phyloP scores from a whole-genome alignment of 192 early-diverging fungal species.

The Haplosporangium gracile region DNA sequence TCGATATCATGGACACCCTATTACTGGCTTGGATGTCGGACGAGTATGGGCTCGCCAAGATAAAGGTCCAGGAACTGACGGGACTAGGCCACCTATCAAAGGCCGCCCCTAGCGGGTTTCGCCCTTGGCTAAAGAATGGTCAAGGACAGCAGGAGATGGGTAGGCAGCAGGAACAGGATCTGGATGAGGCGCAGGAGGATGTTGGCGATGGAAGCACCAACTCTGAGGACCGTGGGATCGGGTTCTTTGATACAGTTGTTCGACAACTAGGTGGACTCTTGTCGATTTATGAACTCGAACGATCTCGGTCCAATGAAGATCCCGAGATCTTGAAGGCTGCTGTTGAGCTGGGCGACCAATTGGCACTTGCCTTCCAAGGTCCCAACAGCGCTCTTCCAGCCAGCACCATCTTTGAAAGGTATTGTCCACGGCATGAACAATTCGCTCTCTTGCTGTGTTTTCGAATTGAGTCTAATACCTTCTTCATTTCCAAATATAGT shows the following conservation, averaged over 20 bases:
- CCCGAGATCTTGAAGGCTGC: constrained; percentile 68
- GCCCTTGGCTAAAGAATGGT: not conserved
- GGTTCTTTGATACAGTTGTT: constrained; percentile 77
- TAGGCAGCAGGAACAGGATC: constrained; percentile 30
- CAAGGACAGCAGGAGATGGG: constrained; percentile 6
- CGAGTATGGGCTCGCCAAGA: constrained; percentile 68
- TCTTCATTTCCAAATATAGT: not conserved
- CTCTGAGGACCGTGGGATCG: constrained; percentile 2
- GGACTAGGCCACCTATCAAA: constrained; percentile 46
- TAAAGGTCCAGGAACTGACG: constrained; percentile 55
- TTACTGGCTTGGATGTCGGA: constrained; percentile 71
- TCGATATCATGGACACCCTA: constrained; percentile 82
- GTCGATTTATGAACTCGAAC: constrained; percentile 69
- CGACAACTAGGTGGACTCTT: constrained; percentile 78
- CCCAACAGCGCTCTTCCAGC: constrained; percentile 61
- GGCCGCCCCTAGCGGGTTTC: too few species aligned
- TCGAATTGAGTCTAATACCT: not conserved
- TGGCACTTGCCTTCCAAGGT: constrained; percentile 68
- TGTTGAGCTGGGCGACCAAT: constrained; percentile 65
- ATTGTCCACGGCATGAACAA: not conserved
- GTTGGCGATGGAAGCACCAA: not conserved
- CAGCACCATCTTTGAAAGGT: constrained; percentile 55
- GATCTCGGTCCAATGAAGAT: constrained; percentile 36
- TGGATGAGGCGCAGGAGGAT: not conserved
- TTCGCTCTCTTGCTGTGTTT: not conserved